Evolutionary conservation across 208 protist genomes (phyloP).

Genomic region (Strigomonas culicis): DNA sequence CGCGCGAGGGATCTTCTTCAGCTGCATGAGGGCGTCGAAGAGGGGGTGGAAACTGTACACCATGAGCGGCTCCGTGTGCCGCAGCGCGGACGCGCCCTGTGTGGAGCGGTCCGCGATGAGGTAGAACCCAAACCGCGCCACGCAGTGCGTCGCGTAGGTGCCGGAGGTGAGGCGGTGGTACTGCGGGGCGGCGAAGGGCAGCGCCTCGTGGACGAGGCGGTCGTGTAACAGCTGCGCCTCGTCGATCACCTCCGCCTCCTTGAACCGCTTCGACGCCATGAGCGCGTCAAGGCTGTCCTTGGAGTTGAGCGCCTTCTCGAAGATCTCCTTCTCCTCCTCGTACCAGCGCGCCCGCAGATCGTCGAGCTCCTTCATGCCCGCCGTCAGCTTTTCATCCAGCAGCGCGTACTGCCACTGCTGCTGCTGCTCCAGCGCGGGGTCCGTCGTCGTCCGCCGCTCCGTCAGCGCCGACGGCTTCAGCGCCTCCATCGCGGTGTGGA

Average conservation of each 20-base stretch:
- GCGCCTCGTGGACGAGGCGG: constrained; percentile 53
- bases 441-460: constrained; percentile 9
- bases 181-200: constrained; percentile 80
- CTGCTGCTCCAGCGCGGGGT: constrained; percentile 30
- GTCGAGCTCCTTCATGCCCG: constrained; percentile 41
- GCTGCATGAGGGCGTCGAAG: constrained; percentile 66
- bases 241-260: constrained; percentile 63
- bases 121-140: constrained; percentile 72
- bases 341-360: constrained; percentile 41
- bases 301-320: constrained; percentile 35
- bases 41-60: constrained; percentile 60
- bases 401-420: constrained; percentile 41
- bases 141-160: constrained; percentile 83
- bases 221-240: constrained; percentile 67
- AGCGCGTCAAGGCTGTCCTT: constrained; percentile 44
- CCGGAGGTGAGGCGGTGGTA: constrained; percentile 77
- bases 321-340: constrained; percentile 52
- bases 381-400: constrained; percentile 54
- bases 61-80: constrained; percentile 16
- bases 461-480: constrained; percentile 23
- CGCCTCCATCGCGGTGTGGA: constrained; percentile 43
- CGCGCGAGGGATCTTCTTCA: constrained; percentile 46
- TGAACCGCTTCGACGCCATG: constrained; percentile 57
- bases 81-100: neutral
- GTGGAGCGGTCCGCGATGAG: constrained; percentile 31